Evolutionary conservation across 768 basidiomycete genomes (phyloP).

Genomic region (Solioccasus polychromus): DNA sequence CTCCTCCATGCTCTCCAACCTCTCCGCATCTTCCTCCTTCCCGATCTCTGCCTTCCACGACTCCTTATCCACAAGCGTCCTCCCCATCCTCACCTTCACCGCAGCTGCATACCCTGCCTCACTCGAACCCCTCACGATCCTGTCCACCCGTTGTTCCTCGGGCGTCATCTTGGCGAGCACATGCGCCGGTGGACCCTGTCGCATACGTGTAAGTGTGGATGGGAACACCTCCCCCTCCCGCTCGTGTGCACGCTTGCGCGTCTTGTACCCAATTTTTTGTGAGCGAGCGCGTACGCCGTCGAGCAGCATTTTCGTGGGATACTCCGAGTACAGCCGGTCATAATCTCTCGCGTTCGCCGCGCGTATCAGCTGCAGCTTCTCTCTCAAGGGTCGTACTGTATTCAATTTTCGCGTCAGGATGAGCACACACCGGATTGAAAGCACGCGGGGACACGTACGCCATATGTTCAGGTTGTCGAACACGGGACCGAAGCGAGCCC

Average conservation of each 20-base stretch:
- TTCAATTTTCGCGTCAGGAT: conserved; percentile 2
- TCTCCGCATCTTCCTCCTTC: conserved; percentile 21
- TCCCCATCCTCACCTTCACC: conserved; percentile 57
- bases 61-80: conserved; percentile 39
- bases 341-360: conserved; percentile 39
- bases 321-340: conserved; percentile 41
- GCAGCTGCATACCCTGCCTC: conserved; percentile 72
- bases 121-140: conserved; percentile 47
- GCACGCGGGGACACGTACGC: conserved; percentile 13
- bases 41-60: conserved; percentile 36
- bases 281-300: conserved; percentile 54
- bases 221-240: conserved; percentile 57
- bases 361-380: conserved; percentile 31
- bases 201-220: conserved; percentile 44
- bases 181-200: conserved; percentile 63
- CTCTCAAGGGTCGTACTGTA: conserved; percentile 38
- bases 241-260: conserved; percentile 57
- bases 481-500: conserved; percentile 26
- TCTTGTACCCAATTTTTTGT: conserved; percentile 63
- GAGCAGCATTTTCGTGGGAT: conserved; percentile 47
- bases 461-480: conserved; percentile 18
- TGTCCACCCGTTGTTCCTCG: conserved; percentile 46
- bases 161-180: conserved; percentile 51
- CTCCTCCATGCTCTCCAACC: conserved; percentile 26
- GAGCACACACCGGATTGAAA: neutral